A percentile compares a stretch with the other conserved stretches of the same genome.
phyloP scores from a whole-genome alignment of 2,329 filamentous ascomycete species.

The Alternaria infectoria region DNA sequence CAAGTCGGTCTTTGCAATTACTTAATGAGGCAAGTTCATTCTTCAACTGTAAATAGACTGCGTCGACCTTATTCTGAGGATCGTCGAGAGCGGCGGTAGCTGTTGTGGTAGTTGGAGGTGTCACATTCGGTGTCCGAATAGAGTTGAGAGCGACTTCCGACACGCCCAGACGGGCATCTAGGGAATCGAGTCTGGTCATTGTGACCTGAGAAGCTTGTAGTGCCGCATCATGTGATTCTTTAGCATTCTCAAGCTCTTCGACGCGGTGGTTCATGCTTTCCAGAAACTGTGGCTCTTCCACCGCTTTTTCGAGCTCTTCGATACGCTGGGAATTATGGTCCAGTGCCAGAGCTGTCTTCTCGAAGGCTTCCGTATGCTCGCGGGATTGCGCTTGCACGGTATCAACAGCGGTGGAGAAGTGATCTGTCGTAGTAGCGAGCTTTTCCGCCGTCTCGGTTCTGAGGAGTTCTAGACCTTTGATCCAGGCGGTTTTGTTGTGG shows the following conservation, averaged over 20 bases:
- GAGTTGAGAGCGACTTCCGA: not conserved
- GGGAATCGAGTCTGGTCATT: not conserved
- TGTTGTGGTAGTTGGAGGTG: not conserved
- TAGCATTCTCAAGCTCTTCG: not conserved
- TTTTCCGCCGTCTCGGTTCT: not conserved
- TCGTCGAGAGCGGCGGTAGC: not conserved
- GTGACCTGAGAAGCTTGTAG: not conserved
- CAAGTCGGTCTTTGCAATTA: not conserved
- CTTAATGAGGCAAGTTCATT: not conserved
- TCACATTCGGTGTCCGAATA: fast-evolving
- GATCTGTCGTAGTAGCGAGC: not conserved
- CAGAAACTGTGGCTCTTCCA: not conserved
- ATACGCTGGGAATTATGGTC: not conserved
- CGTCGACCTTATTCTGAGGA: not conserved
- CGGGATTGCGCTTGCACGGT: not conserved
- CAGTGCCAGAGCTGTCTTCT: not conserved
- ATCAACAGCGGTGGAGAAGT: not conserved
- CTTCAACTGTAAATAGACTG: not conserved
- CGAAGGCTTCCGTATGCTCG: not conserved
- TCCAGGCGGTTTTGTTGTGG: not conserved
- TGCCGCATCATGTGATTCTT: not conserved
- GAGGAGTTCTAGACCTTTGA: not conserved
- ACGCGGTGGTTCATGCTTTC: not conserved
- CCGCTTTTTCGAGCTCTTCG: not conserved
- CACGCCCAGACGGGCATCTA: not conserved